A percentile compares a stretch with the other conserved stretches of the same genome.
These are phyloP conservation scores for Kwoniella pini DNA, from an alignment of 768 basidiomycete genomes.

Conservation along the genomic window DNA sequence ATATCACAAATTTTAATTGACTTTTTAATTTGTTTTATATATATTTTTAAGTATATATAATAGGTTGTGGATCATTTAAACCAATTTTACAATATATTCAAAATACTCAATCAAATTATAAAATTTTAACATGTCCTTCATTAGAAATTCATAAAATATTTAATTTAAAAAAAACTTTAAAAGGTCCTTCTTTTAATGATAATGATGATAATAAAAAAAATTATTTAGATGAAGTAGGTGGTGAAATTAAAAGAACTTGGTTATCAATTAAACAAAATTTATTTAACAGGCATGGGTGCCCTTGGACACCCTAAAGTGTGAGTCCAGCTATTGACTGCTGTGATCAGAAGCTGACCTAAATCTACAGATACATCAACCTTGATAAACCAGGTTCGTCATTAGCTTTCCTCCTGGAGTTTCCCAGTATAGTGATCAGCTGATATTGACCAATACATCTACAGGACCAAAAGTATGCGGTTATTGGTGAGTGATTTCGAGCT, in stretches of 20 bases:
- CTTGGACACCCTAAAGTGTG: constrained; percentile 90
- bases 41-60: constrained; percentile 27
- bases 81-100: constrained; percentile 35
- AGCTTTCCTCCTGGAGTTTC: no score
- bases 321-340: not conserved
- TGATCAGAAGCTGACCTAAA: not conserved
- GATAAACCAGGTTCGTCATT: constrained; percentile 73
- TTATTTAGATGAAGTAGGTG: constrained; percentile 20
- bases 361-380: constrained; percentile 75
- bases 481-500: constrained; percentile 53
- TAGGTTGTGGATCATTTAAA: constrained; percentile 33
- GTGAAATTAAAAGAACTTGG: constrained; percentile 69
- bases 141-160: constrained; percentile 32
- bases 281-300: constrained; percentile 55
- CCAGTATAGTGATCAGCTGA: no score
- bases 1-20: no score
- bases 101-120: constrained; percentile 25
- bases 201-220: constrained; percentile 18
- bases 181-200: not conserved
- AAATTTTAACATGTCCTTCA: constrained; percentile 37
- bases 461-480: constrained; percentile 82
- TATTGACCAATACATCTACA: not conserved
- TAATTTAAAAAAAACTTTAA: constrained; percentile 22
- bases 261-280: constrained; percentile 96
- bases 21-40: no score